Conservation (phyloP, 2,329 filamentous ascomycete species). For the Coniochaeta sp. region DNA sequence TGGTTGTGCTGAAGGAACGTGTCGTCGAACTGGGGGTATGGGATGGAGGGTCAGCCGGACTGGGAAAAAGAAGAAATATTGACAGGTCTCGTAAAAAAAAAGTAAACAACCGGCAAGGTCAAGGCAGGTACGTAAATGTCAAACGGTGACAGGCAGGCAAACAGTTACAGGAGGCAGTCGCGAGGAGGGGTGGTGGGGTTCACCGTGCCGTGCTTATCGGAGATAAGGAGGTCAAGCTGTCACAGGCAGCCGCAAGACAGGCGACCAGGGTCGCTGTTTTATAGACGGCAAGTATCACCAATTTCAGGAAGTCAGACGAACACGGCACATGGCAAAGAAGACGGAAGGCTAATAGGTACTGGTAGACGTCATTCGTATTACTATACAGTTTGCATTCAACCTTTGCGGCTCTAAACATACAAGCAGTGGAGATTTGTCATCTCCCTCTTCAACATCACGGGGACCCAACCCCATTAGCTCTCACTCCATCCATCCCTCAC, state of each 20-base stretch:
- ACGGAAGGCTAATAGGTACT: neutral
- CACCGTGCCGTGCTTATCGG: neutral
- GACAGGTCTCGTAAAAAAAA: conserved; percentile 2
- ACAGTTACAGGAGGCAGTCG: neutral
- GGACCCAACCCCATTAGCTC: conserved; percentile 1
- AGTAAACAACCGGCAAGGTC: neutral
- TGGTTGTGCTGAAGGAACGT: neutral
- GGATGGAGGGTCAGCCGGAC: neutral
- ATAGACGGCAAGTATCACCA: too few species aligned
- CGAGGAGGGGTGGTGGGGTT: conserved; percentile 13
- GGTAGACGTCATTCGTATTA: conserved; percentile 1
- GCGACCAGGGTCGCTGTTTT: too few species aligned
- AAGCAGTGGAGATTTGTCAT: conserved; percentile 26
- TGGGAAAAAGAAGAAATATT: neutral
- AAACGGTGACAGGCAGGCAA: neutral
- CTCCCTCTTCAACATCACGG: neutral
- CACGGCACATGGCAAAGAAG: too few species aligned
- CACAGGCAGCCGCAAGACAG: too few species aligned
- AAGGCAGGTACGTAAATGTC: neutral
- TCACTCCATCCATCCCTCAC: conserved; percentile 6
- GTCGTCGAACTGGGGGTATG: neutral
- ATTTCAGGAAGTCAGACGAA: too few species aligned
- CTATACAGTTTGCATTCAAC: conserved; percentile 12
- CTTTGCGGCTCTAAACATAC: conserved; percentile 22
- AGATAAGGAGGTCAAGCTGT: neutral